A percentile compares a stretch with the other conserved stretches of the same genome.
Evolutionary conservation across 1,139 yeast species (phyloP).

Genomic region (Diutina ranongensis): DNA sequence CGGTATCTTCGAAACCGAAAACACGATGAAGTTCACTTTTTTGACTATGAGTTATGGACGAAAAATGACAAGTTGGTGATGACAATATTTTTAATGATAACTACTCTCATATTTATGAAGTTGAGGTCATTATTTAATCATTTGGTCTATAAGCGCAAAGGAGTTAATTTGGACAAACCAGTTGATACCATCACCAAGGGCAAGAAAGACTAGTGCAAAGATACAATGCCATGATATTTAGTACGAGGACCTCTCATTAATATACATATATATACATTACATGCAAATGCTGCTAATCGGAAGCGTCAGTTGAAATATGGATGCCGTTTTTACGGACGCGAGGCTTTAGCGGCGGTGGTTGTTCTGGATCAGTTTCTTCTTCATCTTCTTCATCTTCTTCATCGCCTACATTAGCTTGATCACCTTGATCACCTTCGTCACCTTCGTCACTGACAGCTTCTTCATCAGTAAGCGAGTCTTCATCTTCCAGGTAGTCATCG

Average conservation of each 20-base stretch:
- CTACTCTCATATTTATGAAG: conserved; percentile 13
- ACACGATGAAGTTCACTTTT: conserved; percentile 25
- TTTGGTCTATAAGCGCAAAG: neutral
- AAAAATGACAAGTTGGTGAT: conserved; percentile 28
- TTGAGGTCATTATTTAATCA: conserved; percentile 3
- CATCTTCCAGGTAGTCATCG: conserved; percentile 1
- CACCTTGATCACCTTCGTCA: neutral
- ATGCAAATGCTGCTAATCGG: conserved; percentile 1
- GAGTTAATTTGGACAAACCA: neutral
- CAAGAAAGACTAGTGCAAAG: neutral
- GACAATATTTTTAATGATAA: conserved; percentile 23
- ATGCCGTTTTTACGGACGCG: conserved; percentile 3
- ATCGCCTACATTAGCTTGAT: neutral
- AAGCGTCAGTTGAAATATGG: neutral
- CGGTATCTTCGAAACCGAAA: conserved; percentile 1
- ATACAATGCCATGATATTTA: too few species aligned
- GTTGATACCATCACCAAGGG: neutral
- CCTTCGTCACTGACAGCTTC: neutral
- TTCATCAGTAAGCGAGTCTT: neutral
- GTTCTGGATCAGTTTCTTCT: neutral
- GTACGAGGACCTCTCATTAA: neutral
- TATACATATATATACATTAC: conserved; percentile 4
- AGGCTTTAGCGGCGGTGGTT: neutral
- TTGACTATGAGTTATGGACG: conserved; percentile 27
- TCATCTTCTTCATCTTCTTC: neutral